Evolutionary conservation across 2,329 filamentous ascomycete species (phyloP), one percentile per base, ranked within the genome.

Genomic region (Cladosporium austrohemisphaericum): DNA sequence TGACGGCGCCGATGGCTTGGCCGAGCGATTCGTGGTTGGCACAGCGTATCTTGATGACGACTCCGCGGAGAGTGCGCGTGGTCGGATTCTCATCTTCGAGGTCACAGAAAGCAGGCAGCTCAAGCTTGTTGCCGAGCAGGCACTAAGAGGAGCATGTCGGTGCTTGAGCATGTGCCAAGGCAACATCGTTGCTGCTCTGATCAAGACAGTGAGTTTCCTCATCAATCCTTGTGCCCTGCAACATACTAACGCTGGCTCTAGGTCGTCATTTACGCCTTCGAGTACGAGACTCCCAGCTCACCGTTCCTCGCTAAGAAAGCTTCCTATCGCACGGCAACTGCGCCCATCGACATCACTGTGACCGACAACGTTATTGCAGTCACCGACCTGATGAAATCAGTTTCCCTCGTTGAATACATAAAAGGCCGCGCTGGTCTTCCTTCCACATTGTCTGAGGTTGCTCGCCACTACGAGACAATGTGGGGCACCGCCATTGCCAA

Each of bases 331-430:
- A 86, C 88, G 2, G 82, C 89, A 2, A 94, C 90, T 0, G 87
- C 88, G 25, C 91, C 93, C 0, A 81, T 95, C 13, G 88, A 92
- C 57, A 67, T 97, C 5, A 82, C 84, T 8, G 78, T 96, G 11
- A 80, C 81, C 1, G 86, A 79, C 1, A 83, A 85, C 57, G 76
- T 80, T 19, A 91, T 98, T 54, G 88, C 87, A 0, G 83, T 97
- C 8, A 87, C 85, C 0, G 93, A 98, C 63, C 72, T 98, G 37
- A 96, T 95, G 87, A 96, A 97, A 70, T 95, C 88, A 1, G 75
- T 95, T 19, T 84, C 86, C 1, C 72, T 97, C 5, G 74, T 96
- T 7, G 77, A 93, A 62, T 93, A 85, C 62, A 73, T 76, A 0
- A 76, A 77, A 2, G 77, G 81, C 2, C 46, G 26, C n/a, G 51